Evolutionary conservation across 495 filamentous ascomycete species (phyloP).

Genomic region (Trichoderma erinaceum): DNA sequence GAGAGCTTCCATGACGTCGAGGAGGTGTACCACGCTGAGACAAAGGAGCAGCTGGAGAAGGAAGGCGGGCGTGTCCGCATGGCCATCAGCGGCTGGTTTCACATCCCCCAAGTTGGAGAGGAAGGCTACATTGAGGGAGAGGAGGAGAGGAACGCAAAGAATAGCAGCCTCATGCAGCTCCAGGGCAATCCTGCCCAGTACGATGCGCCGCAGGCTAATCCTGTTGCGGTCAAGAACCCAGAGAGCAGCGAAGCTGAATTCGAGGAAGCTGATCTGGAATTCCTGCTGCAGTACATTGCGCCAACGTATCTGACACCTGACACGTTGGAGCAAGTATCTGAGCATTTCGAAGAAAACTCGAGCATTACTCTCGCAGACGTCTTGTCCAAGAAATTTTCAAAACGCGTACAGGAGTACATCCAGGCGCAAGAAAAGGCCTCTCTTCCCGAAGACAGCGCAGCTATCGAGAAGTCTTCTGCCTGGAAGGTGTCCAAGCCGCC

Average conservation of each 20-base stretch:
- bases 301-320: constrained; percentile 92
- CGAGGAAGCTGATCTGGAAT: constrained; percentile 70
- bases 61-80: constrained; percentile 74
- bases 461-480: constrained; percentile 50
- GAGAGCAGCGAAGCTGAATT: constrained; percentile 48
- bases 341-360: constrained; percentile 73
- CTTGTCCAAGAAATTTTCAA: constrained; percentile 68
- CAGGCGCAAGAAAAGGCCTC: constrained; percentile 39
- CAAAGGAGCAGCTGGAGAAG: constrained; percentile 46
- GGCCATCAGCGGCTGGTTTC: constrained; percentile 99
- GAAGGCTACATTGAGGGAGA: constrained; percentile 84
- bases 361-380: constrained; percentile 74
- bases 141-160: constrained; percentile 81
- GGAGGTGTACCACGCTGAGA: constrained; percentile 75
- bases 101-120: constrained; percentile 93
- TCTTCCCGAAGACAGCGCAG: constrained; percentile 40
- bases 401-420: constrained; percentile 60
- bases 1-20: constrained; percentile 98
- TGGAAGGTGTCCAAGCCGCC: constrained; percentile 82
- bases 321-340: constrained; percentile 73
- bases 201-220: constrained; percentile 67
- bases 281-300: constrained; percentile 80
- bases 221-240: constrained; percentile 43
- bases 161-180: constrained; percentile 83
- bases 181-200: constrained; percentile 85